Percentiles rank a stretch among this genome's conserved stretches.
phyloP scores from a whole-genome alignment of 1,284 basidiomycete species.

The Grifola frondosa region DNA sequence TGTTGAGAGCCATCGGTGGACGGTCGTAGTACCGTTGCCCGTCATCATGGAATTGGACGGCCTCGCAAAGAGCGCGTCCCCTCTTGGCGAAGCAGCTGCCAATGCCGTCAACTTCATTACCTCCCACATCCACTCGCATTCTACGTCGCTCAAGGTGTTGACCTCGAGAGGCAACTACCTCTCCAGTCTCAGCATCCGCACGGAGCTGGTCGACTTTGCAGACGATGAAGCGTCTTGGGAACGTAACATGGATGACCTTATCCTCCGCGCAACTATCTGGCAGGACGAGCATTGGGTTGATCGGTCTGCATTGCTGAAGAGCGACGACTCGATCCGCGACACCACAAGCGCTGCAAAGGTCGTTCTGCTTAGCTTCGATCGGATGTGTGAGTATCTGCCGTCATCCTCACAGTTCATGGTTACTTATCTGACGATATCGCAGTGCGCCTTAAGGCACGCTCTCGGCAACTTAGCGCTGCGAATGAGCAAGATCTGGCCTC shows the following conservation, averaged over 20 bases:
- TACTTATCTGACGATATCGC: conserved; percentile 12
- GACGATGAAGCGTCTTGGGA: conserved; percentile 52
- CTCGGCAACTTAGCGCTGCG: conserved; percentile 74
- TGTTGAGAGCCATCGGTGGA: conserved; percentile 84
- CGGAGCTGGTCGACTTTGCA: conserved; percentile 81
- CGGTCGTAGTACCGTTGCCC: conserved; percentile 86
- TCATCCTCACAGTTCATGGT: conserved; percentile 1
- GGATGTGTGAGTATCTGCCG: conserved; percentile 70
- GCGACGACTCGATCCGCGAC: conserved; percentile 32
- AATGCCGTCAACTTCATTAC: conserved; percentile 77
- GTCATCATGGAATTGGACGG: conserved; percentile 97
- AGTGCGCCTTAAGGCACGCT: conserved; percentile 85
- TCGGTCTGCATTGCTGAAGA: conserved; percentile 69
- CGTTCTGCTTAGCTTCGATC: conserved; percentile 87
- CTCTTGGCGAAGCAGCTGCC: conserved; percentile 70
- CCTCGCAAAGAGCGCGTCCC: conserved; percentile 65
- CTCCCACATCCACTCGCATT: conserved; percentile 72
- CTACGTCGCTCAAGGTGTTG: conserved; percentile 86
- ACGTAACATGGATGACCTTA: conserved; percentile 92
- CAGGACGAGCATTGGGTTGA: conserved; percentile 92
- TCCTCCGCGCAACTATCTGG: conserved; percentile 89
- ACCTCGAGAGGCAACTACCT: conserved; percentile 96
- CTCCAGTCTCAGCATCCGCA: conserved; percentile 77
- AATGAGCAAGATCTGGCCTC: conserved; percentile 72
- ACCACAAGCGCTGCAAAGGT: conserved; percentile 69